Conservation (phyloP, 345 rosid genomes). For the Crucihimalaya himalaica region DNA sequence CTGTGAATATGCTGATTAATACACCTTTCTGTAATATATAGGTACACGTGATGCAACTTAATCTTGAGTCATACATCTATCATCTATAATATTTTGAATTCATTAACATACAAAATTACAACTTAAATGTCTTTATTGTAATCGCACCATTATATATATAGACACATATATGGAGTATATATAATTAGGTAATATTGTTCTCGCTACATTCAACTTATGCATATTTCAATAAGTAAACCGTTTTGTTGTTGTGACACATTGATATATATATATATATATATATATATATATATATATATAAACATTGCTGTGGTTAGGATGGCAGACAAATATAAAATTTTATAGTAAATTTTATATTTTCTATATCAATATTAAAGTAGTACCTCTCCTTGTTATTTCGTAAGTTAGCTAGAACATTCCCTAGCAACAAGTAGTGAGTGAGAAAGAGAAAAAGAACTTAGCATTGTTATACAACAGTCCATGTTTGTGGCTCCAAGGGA, state of each 20-base stretch:
- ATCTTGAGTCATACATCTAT: slow-evolving; percentile 3
- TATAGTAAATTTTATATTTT: neutral
- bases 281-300: no score
- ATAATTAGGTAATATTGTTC: neutral
- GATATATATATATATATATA: no score
- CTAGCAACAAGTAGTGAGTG: neutral
- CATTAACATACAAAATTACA: slow-evolving; percentile 6
- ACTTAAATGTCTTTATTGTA: slow-evolving; percentile 14
- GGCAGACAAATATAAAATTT: no score
- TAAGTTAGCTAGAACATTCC: slow-evolving; percentile 2
- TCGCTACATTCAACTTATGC: slow-evolving; percentile 10
- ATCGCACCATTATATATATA: slow-evolving; percentile 5
- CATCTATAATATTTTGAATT: slow-evolving; percentile 11
- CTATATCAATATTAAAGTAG: neutral
- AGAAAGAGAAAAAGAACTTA: neutral
- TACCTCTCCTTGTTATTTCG: neutral
- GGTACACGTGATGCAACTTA: neutral
- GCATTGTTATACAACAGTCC: neutral
- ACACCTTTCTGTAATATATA: slow-evolving; percentile 1
- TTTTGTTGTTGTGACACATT: neutral
- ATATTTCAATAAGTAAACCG: neutral
- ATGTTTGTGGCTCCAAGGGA: slow-evolving; percentile 26
- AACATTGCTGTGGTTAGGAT: neutral
- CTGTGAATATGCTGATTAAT: slow-evolving; percentile 20
- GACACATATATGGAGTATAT: neutral